Conservation (phyloP, 2,329 filamentous ascomycete species). For the Colletotrichum tofieldiae region DNA sequence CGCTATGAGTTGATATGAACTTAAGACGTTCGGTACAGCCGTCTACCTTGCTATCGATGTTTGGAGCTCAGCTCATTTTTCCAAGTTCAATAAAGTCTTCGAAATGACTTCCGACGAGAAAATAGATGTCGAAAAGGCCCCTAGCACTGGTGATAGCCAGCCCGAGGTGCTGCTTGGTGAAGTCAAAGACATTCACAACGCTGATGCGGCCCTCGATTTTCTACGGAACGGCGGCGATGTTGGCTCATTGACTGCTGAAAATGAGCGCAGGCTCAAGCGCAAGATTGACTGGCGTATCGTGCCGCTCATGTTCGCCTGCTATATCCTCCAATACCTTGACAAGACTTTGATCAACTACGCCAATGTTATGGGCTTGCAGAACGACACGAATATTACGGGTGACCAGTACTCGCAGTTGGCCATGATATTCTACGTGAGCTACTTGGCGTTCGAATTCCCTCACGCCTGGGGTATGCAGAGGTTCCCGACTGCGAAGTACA, state of each 20-base stretch:
- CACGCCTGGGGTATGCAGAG: slow-evolving; percentile 70
- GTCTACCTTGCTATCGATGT: too few species aligned
- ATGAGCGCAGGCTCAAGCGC: slow-evolving; percentile 34
- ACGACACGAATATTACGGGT: slow-evolving; percentile 66
- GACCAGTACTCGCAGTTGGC: slow-evolving; percentile 71
- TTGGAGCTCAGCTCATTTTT: too few species aligned
- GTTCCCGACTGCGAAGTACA: slow-evolving; percentile 46
- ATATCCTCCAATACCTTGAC: slow-evolving; percentile 39
- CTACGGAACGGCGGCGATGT: slow-evolving; percentile 21
- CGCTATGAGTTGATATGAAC: background rate
- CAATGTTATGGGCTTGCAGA: slow-evolving; percentile 67
- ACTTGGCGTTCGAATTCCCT: slow-evolving; percentile 73
- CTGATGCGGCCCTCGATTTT: slow-evolving; percentile 27
- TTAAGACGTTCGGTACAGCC: background rate
- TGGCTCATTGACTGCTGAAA: slow-evolving; percentile 5
- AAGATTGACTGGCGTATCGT: slow-evolving; percentile 45
- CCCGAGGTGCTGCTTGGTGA: slow-evolving; percentile 29
- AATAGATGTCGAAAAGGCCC: slow-evolving; percentile 23
- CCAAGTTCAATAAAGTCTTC: background rate
- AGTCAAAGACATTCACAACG: slow-evolving; percentile 23
- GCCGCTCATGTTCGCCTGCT: slow-evolving; percentile 44
- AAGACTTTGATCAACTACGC: slow-evolving; percentile 57
- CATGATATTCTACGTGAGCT: slow-evolving; percentile 72
- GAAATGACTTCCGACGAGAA: slow-evolving; percentile 16
- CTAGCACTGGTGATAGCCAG: background rate